These are phyloP conservation scores for Tuber borchii DNA, from an alignment of 495 filamentous ascomycete species.

Conservation along the genomic window DNA sequence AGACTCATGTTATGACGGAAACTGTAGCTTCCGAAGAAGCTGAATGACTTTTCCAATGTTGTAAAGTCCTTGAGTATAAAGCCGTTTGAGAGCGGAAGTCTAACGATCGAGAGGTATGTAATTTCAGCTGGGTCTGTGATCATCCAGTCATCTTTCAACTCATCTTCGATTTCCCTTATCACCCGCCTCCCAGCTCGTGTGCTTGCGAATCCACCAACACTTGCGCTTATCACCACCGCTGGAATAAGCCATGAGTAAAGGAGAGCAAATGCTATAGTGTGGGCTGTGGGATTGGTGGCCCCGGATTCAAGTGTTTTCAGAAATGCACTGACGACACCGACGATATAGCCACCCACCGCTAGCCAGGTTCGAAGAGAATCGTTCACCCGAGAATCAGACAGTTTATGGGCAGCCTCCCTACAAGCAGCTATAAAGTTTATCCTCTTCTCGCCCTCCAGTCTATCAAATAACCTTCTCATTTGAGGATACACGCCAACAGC, in stretches of 20 bases:
- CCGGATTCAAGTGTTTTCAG: neutral
- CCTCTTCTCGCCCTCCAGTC: neutral
- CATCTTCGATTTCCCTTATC: neutral
- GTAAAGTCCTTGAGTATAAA: neutral
- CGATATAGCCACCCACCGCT: neutral
- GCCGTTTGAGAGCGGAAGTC: neutral
- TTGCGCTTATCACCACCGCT: slow-evolving; percentile 5
- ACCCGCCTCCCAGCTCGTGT: neutral
- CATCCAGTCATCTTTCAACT: neutral
- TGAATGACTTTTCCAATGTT: neutral
- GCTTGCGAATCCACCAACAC: slow-evolving; percentile 6
- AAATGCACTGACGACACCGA: neutral
- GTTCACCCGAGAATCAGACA: slow-evolving; percentile 8
- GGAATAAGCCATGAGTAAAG: slow-evolving; percentile 5
- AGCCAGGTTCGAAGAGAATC: slow-evolving; percentile 6
- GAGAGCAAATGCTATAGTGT: slow-evolving; percentile 1
- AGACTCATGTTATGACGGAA: neutral
- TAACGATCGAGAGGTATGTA: neutral
- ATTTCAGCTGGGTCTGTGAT: neutral
- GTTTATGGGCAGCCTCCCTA: neutral
- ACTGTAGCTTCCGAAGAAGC: neutral
- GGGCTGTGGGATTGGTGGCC: neutral
- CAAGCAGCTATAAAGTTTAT: slow-evolving; percentile 4
- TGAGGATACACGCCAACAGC: neutral
- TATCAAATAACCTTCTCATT: neutral